Conservation (phyloP, 1,284 basidiomycete species). For the Boletus sp. region DNA sequence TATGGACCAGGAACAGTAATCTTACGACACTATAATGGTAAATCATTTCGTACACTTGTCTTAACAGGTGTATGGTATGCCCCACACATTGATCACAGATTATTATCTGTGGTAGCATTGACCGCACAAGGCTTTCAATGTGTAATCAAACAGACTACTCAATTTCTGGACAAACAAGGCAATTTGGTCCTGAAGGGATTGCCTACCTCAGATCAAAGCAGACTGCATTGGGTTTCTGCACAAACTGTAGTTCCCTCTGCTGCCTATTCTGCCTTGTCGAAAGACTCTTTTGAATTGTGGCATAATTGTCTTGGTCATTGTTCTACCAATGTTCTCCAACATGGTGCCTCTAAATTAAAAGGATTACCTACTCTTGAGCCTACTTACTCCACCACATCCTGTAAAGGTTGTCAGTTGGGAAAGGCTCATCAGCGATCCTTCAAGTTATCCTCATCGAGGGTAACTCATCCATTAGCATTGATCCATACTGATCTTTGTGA, state of each 20-base stretch:
- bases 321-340: not conserved
- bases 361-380: not conserved
- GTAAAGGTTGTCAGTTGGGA: not conserved
- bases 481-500: not conserved
- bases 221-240: not conserved
- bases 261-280: too few relatives aligned
- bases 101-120: not conserved
- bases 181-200: not conserved
- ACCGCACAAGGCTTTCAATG: not conserved
- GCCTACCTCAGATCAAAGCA: not conserved
- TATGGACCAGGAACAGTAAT: not conserved
- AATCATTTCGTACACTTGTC: not conserved
- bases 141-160: not conserved
- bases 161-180: not conserved
- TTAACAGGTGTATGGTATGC: not conserved
- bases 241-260: too few relatives aligned
- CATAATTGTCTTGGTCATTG: not conserved
- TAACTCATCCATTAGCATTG: not conserved
- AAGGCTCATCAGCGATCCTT: not conserved
- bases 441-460: not conserved
- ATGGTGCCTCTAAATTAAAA: too few relatives aligned
- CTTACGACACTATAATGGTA: not conserved
- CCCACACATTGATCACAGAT: not conserved
- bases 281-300: too few relatives aligned
- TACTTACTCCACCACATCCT: not conserved